Evolutionary conservation across 345 rosid species (phyloP), one percentile per base, ranked within the genome.

Genomic region (Citropsis articulata): DNA sequence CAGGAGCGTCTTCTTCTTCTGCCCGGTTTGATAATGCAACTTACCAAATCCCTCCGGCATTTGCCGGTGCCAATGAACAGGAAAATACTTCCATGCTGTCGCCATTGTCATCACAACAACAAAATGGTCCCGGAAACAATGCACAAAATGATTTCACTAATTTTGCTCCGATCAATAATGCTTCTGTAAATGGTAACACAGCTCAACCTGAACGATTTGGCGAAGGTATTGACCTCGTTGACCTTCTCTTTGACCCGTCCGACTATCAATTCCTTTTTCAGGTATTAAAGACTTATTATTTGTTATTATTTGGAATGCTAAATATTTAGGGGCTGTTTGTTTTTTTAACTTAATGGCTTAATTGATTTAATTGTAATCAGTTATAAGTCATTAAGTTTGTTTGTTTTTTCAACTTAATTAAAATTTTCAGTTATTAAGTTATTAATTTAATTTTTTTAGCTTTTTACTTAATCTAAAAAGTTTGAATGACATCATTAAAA

Each of bases 1-100:
- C 64, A 13, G 73, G 70, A 14, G 77, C 28, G 16, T 36, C 63
- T 60, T 61, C 78, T 69, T 53, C 57, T 53, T 55, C 81, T 24
- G 8, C 74, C 30, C 25, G 50, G 18, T 45, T 45, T 45, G 50
- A 1, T 13, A 13, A 13, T 12, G 16, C 50, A 45, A 45, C 50
- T 45, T 13, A 13, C 18, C 50, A 45, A 10, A 1, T 50, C 56
- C 21, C 57, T 53, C 5, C 81, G 27, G 14, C 66, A 14, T 68
- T 74, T 40, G 13, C 36, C 67, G 2, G 16, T 19, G 24, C 6
- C 4, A 66, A 72, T 78, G 36, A 50, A 71, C 78, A 71, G 63
- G 80, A 50, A 65, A 72, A 35, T 63, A 3, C 36, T 73, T 61
- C 78, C 12, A 0, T 71, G 40, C 10, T 27, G n/a, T 65, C 69